A percentile compares a stretch with the other conserved stretches of the same genome.
Evolutionary conservation across 768 basidiomycete species (phyloP).

Genomic region (Leccinum longicurvipes): DNA sequence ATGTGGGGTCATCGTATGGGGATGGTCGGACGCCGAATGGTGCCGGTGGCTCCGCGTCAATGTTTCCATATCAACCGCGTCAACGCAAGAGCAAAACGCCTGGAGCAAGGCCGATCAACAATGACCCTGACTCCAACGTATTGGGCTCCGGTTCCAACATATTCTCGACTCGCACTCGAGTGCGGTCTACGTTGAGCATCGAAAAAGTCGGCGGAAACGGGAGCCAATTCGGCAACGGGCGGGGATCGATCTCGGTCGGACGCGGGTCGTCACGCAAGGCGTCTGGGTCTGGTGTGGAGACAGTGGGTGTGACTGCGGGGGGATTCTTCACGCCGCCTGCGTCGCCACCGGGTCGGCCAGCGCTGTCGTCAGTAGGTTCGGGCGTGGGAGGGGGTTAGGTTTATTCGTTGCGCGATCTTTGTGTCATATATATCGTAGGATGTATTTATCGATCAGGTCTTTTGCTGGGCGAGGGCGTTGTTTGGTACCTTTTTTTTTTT

Average conservation of each 20-base stretch:
- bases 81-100: conserved; percentile 33
- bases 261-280: conserved; percentile 59
- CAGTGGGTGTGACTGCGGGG: conserved; percentile 67
- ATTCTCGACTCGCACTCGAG: conserved; percentile 38
- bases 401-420: background rate
- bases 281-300: conserved; percentile 72
- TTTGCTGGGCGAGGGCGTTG: no score
- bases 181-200: conserved; percentile 62
- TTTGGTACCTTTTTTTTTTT: background rate
- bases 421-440: background rate
- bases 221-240: conserved; percentile 33
- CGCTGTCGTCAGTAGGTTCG: background rate
- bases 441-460: background rate
- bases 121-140: conserved; percentile 16
- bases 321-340: conserved; percentile 71
- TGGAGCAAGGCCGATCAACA: conserved; percentile 35
- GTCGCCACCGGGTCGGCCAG: conserved; percentile 12
- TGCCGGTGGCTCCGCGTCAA: conserved; percentile 3
- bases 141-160: conserved; percentile 23
- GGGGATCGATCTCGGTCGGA: conserved; percentile 65
- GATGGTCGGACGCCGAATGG: background rate
- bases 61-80: conserved; percentile 38
- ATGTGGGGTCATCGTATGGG: no score
- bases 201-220: conserved; percentile 36
- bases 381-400: background rate